These are phyloP conservation scores for Mariannaea elegans DNA, from an alignment of 2,329 filamentous ascomycete species.

Conservation along the genomic window DNA sequence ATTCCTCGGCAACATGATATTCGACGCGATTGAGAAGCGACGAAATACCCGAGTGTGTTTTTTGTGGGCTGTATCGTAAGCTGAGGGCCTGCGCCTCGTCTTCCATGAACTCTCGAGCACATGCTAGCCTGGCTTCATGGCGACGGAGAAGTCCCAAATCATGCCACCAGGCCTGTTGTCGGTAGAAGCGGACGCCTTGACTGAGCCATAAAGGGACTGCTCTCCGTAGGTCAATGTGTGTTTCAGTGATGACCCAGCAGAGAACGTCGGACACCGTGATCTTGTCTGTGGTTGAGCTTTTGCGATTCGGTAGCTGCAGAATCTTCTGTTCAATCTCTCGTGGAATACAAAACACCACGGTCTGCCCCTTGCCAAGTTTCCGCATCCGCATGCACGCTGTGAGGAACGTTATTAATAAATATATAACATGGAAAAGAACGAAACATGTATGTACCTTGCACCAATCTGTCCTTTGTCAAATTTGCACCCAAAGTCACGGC, in stretches of 20 bases:
- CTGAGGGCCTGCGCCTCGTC: conserved; percentile 62
- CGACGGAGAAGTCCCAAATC: not conserved
- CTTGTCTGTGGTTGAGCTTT: rapidly evolving
- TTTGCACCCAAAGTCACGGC: conserved; percentile 72
- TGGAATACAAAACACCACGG: conserved; percentile 67
- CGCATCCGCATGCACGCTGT: conserved; percentile 77
- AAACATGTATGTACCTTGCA: conserved; percentile 64
- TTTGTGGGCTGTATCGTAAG: conserved; percentile 57
- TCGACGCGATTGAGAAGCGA: not conserved
- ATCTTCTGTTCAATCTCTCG: conserved; percentile 68
- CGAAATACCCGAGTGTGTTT: not conserved
- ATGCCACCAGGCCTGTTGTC: conserved; percentile 50
- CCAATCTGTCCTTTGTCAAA: conserved; percentile 73
- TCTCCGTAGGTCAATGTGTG: conserved; percentile 21
- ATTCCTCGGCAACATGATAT: rapidly evolving
- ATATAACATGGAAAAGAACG: not conserved
- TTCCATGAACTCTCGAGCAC: conserved; percentile 61
- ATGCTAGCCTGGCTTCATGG: not conserved
- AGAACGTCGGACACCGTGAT: conserved; percentile 66
- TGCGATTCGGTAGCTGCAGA: not conserved
- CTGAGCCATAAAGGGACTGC: conserved; percentile 60
- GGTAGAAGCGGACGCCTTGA: conserved; percentile 64
- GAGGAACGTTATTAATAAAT: conserved; percentile 7
- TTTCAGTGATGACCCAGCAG: conserved; percentile 60
- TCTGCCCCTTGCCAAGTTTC: conserved; percentile 72